Evolutionary conservation across 176 grass and related monocot genomes (phyloP).

Genomic region (Typha latifolia): DNA sequence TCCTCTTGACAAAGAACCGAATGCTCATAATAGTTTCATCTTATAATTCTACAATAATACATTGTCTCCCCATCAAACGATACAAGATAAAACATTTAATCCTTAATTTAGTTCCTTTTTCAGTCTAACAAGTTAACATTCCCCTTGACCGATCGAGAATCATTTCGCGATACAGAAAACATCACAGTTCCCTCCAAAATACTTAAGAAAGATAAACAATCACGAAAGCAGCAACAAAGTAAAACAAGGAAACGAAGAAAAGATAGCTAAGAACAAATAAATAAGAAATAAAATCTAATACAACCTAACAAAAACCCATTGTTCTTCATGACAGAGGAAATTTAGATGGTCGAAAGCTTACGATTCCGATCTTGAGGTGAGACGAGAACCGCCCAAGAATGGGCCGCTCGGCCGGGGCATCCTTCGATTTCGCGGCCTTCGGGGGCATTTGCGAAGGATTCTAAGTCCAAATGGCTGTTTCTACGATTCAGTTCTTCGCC

Average conservation of each 20-base stretch:
- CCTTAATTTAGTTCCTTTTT: too few species aligned
- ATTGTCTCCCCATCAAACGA: too few species aligned
- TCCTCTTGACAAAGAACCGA: too few species aligned
- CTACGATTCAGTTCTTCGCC: not conserved
- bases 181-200: not conserved
- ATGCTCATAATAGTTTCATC: too few species aligned
- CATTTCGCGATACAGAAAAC: not conserved
- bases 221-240: not conserved
- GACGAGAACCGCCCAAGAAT: constrained; percentile 98
- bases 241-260: not conserved
- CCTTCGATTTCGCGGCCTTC: constrained; percentile 84
- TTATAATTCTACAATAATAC: too few species aligned
- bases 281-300: not conserved
- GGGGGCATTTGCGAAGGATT: constrained; percentile 48
- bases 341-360: constrained; percentile 12
- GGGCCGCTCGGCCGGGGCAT: constrained; percentile 60
- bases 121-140: too few species aligned
- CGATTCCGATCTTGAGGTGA: constrained; percentile 99
- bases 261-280: too few species aligned
- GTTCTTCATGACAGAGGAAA: not conserved
- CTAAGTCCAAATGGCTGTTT: not conserved
- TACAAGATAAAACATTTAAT: too few species aligned
- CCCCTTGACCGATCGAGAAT: not conserved
- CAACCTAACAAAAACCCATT: not conserved
- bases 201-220: not conserved